phyloP scores from a whole-genome alignment of 2,329 filamentous ascomycete species.

The Tolypocladium guangdongense region DNA sequence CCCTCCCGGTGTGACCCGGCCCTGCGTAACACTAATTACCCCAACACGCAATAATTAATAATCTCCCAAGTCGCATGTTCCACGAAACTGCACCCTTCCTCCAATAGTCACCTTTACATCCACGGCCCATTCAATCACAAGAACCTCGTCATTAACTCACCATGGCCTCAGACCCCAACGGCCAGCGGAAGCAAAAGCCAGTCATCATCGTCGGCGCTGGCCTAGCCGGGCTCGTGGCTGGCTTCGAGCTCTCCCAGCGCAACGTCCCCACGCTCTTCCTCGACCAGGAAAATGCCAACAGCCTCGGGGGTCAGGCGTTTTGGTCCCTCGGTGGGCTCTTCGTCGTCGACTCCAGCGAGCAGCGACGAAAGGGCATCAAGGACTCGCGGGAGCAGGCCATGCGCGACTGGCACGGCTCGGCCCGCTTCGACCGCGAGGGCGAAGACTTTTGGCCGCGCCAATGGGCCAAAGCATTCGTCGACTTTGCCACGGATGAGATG shows the following conservation, averaged over 20 bases:
- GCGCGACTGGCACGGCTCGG: slow-evolving; percentile 48
- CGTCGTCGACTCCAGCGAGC: slow-evolving; percentile 44
- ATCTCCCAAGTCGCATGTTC: not conserved
- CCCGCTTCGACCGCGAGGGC: slow-evolving; percentile 43
- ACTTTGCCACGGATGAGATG: slow-evolving; percentile 49
- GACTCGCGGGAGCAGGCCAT: slow-evolving; percentile 46
- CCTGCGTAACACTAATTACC: no score
- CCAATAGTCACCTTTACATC: not conserved
- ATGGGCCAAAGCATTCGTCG: slow-evolving; percentile 54
- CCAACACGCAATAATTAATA: no score
- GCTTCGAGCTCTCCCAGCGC: slow-evolving; percentile 42
- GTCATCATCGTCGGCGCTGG: slow-evolving; percentile 47
- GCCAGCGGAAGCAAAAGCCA: slow-evolving; percentile 12
- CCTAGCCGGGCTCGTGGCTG: slow-evolving; percentile 48
- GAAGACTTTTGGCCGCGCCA: slow-evolving; percentile 47
- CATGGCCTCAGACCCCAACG: not conserved
- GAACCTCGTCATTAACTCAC: not conserved
- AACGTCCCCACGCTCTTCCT: slow-evolving; percentile 39
- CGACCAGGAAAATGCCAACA: slow-evolving; percentile 47
- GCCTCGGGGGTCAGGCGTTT: slow-evolving; percentile 51
- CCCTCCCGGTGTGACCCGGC: no score
- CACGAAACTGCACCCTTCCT: not conserved
- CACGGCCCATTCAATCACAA: not conserved
- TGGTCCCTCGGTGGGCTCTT: slow-evolving; percentile 54
- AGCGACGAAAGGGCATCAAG: slow-evolving; percentile 46